Conservation (phyloP, 495 filamentous ascomycete species). For the Tuber borchii region DNA sequence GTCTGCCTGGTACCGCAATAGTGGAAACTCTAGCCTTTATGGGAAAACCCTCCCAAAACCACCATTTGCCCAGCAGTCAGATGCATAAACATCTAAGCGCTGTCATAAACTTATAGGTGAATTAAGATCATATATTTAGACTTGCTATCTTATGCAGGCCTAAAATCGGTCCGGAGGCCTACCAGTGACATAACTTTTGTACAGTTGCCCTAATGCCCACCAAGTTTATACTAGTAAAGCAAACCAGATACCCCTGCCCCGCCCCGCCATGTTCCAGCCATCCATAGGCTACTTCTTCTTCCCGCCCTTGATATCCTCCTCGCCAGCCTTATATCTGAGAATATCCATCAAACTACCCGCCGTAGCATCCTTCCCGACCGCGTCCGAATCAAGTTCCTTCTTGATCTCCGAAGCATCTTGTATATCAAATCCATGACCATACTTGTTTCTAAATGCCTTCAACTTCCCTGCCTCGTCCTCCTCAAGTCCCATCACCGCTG, state of each 20-base stretch:
- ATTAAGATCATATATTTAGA: not conserved
- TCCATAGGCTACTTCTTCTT: constrained; percentile 36
- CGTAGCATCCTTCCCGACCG: constrained; percentile 30
- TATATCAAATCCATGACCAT: constrained; percentile 76
- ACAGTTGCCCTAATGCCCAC: not conserved
- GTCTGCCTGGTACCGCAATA: not conserved
- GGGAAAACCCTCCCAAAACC: not conserved
- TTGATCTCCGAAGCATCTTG: constrained; percentile 22
- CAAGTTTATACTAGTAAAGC: not conserved
- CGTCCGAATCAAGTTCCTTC: constrained; percentile 42
- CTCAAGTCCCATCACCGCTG: constrained; percentile 76
- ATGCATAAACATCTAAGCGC: not conserved
- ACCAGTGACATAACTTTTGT: not conserved
- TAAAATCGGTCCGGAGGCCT: not conserved
- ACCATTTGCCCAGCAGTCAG: not conserved
- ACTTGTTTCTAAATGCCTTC: constrained; percentile 73
- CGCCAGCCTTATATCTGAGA: constrained; percentile 32
- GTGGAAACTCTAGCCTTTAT: not conserved
- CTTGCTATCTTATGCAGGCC: not conserved
- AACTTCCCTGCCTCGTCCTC: constrained; percentile 91
- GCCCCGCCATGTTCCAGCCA: constrained; percentile 13
- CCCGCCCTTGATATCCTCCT: constrained; percentile 18
- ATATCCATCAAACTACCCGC: constrained; percentile 39
- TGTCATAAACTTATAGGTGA: constrained; percentile 1
- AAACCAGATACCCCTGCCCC: not conserved